phyloP scores from a whole-genome alignment of 2,329 filamentous ascomycete species.

The Coccinonectria pachysandricola region DNA sequence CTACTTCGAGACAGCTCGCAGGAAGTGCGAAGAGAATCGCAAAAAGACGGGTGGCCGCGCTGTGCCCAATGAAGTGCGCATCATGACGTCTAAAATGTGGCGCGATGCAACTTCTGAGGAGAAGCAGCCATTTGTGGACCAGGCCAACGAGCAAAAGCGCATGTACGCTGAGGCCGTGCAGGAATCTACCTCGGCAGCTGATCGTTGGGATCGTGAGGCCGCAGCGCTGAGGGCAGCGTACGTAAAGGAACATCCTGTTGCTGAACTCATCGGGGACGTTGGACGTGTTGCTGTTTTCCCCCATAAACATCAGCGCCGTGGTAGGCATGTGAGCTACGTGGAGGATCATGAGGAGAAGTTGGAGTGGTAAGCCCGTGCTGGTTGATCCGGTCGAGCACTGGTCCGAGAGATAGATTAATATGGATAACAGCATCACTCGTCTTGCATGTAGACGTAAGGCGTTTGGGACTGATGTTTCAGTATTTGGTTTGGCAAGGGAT shows the following conservation, averaged over 20 bases:
- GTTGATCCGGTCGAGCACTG: no score
- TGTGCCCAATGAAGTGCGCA: constrained; percentile 71
- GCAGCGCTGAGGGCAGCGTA: constrained; percentile 41
- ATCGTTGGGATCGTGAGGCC: constrained; percentile 63
- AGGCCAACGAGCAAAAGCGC: constrained; percentile 60
- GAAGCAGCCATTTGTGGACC: constrained; percentile 67
- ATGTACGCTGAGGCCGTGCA: constrained; percentile 48
- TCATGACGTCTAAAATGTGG: constrained; percentile 86
- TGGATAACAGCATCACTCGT: no score
- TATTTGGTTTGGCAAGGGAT: no score
- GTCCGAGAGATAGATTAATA: no score
- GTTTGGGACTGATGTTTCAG: no score
- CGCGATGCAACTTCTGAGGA: constrained; percentile 60
- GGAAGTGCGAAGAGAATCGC: constrained; percentile 54
- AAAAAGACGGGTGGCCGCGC: constrained; percentile 46
- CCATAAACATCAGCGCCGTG: constrained; percentile 25
- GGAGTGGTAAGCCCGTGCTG: constrained; percentile 14
- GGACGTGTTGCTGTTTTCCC: constrained; percentile 8
- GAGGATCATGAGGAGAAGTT: constrained; percentile 23
- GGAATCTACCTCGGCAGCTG: constrained; percentile 50
- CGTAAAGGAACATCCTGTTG: constrained; percentile 38
- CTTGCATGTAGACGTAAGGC: no score
- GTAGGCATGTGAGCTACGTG: constrained; percentile 29
- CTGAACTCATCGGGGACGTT: constrained; percentile 15
- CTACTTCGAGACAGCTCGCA: constrained; percentile 53